Evolutionary conservation across 208 protist genomes (phyloP), one percentile per base, ranked within the genome.

Genomic region (Leishmania tarentolae): DNA sequence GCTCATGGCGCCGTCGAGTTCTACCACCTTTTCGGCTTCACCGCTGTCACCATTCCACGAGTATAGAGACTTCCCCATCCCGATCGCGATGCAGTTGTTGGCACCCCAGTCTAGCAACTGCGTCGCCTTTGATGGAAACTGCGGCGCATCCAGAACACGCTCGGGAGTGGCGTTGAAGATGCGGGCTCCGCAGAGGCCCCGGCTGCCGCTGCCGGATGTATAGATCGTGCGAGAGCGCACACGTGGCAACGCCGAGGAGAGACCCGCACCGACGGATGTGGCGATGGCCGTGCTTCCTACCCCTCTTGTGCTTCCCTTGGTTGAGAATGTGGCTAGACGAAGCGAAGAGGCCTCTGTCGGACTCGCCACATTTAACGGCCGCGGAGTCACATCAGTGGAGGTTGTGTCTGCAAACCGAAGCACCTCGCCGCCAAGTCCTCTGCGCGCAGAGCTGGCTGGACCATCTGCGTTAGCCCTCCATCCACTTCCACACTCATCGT

Each of bases 81-180:
- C 94, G 75, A 97, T 95, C 21, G 91, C 83, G 56, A 97, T 88
- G 84, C 90, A 89, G 79, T 97, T 94, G 82, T 97, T 95, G 53
- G 84, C 88, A 19, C 92, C 94, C 92, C 94, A 97, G 87, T 97
- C 88, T 53, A 97, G 87, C 44, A 95, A 88, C 82, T 97, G 92
- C 21, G 83, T 78, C 3, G 90, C 83, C 44, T 81, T 74, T 61
- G 82, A 50, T 17, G 91, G 90, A 78, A 96, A 95, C 78, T 95
- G 86, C 8, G 92, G 94, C 17, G 94, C 94, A 76, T 96, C 94
- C 46, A 97, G 84, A 8, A 95, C 91, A 35, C 92, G 86, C 72
- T 95, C 88, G 3, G 94, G 94, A 50, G 94, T 95, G 5, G 92
- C 90, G 84, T 86, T 90, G 70, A 95, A 86, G 40, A 93, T 84